These are phyloP conservation scores for Colletotrichum sidae DNA, from an alignment of 2,329 filamentous ascomycete species.

Conservation along the genomic window DNA sequence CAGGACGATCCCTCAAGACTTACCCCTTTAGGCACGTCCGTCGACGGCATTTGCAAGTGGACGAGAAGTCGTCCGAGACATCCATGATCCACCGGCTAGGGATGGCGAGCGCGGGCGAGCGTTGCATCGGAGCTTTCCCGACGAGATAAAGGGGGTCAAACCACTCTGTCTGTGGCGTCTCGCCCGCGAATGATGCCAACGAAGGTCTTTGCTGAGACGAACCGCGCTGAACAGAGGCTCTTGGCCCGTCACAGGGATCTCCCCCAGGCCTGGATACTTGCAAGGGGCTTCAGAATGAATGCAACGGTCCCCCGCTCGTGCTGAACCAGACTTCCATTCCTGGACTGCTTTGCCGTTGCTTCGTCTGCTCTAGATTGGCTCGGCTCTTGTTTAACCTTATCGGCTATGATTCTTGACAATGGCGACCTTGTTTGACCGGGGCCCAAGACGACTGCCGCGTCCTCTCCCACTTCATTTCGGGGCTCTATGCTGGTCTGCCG, in stretches of 20 bases:
- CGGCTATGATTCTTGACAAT: constrained; percentile 4
- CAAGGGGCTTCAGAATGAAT: constrained; percentile 1
- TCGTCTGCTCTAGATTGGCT: constrained; percentile 16
- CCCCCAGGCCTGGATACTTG: background rate
- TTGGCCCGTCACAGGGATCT: constrained; percentile 11
- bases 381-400: constrained; percentile 21
- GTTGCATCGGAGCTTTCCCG: constrained; percentile 2
- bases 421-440: background rate
- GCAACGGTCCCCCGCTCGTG: constrained; percentile 18
- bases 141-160: constrained; percentile 15
- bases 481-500: background rate
- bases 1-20: background rate
- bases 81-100: background rate
- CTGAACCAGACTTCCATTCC: constrained; percentile 10
- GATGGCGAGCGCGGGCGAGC: background rate
- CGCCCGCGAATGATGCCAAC: background rate
- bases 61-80: constrained; percentile 11
- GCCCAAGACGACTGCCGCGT: background rate
- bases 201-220: constrained; percentile 4
- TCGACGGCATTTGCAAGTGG: constrained; percentile 1
- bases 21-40: background rate
- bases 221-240: background rate
- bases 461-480: constrained; percentile 2
- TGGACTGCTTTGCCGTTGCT: constrained; percentile 1
- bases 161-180: constrained; percentile 22